Evolutionary conservation across 2,329 filamentous ascomycete genomes (phyloP).

Genomic region (Chaetomiaceae sp.): DNA sequence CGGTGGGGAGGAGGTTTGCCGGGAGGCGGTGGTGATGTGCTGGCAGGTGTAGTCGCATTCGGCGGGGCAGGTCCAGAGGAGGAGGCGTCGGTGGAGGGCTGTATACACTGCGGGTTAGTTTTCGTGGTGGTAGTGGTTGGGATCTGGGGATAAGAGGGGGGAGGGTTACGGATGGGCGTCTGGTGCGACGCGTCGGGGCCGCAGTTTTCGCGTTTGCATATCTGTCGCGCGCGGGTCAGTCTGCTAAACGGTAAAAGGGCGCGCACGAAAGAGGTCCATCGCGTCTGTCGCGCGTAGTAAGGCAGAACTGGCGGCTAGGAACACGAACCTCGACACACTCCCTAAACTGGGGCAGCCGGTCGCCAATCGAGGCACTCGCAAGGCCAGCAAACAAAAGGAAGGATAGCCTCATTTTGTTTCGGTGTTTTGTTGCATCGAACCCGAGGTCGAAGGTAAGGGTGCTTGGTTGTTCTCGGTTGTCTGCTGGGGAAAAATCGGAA

Average conservation of each 20-base stretch:
- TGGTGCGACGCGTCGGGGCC: conserved; percentile 49
- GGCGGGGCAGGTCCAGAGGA: conserved; percentile 85
- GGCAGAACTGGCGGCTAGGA: conserved; percentile 8
- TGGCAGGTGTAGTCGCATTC: conserved; percentile 99
- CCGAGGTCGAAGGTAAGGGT: too few relatives aligned
- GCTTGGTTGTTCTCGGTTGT: too few relatives aligned
- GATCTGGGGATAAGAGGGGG: conserved; percentile 9
- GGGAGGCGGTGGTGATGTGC: conserved; percentile 75
- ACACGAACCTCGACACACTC: conserved; percentile 74
- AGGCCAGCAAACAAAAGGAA: conserved; percentile 39
- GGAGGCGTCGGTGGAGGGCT: conserved; percentile 76
- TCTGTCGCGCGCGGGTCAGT: conserved; percentile 41
- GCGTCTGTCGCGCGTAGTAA: neutral
- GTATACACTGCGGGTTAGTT: conserved; percentile 17
- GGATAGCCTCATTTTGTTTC: too few relatives aligned
- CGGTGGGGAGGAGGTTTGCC: conserved; percentile 53
- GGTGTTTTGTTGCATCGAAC: too few relatives aligned
- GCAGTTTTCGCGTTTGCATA: conserved; percentile 80
- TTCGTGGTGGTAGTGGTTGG: neutral
- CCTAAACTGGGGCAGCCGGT: conserved; percentile 80
- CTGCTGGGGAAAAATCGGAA: too few relatives aligned
- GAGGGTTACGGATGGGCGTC: conserved; percentile 61
- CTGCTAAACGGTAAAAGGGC: too few relatives aligned
- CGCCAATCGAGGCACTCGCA: conserved; percentile 72
- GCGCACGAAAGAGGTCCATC: neutral